phyloP scores from a whole-genome alignment of 352 stramenopile genomes.

The Globisporangium perplexum region DNA sequence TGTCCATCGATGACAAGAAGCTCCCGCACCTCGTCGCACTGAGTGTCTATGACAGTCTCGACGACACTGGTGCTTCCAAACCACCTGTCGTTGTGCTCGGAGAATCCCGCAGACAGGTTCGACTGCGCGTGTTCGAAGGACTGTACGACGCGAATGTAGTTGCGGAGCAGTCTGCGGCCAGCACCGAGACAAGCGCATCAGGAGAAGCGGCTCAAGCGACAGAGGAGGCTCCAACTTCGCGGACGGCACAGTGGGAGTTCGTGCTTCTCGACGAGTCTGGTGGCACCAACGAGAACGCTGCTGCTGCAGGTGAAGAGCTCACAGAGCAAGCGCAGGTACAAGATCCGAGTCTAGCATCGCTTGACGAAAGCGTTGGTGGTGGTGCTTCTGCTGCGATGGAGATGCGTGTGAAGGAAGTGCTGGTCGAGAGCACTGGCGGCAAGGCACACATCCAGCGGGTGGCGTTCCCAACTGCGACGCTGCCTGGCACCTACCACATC shows the following conservation, averaged over 20 bases:
- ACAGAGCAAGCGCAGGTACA: no score
- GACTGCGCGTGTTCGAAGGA: conserved; percentile 37
- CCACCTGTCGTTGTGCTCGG: conserved; percentile 15
- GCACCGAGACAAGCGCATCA: background rate
- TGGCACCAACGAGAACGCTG: background rate
- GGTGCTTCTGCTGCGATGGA: conserved; percentile 8
- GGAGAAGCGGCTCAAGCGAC: background rate
- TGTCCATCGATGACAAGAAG: conserved; percentile 15
- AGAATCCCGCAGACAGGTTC: conserved; percentile 29
- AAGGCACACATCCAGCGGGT: conserved; percentile 24
- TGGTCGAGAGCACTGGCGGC: conserved; percentile 15
- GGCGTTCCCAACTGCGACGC: conserved; percentile 19
- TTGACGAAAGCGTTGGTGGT: background rate
- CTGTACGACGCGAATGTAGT: background rate
- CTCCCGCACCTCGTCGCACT: conserved; percentile 13
- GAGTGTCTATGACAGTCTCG: conserved; percentile 4
- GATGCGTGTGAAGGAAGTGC: conserved; percentile 15
- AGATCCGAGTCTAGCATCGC: background rate
- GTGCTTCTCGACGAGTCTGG: background rate
- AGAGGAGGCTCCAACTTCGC: background rate
- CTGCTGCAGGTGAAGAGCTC: background rate
- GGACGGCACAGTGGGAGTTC: background rate
- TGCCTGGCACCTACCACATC: conserved; percentile 33
- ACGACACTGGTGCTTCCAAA: background rate
- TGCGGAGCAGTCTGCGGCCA: background rate